A percentile compares a stretch with the other conserved stretches of the same genome.
Evolutionary conservation across 1,139 yeast genomes (phyloP).

Genomic region (Pichia sp.): DNA sequence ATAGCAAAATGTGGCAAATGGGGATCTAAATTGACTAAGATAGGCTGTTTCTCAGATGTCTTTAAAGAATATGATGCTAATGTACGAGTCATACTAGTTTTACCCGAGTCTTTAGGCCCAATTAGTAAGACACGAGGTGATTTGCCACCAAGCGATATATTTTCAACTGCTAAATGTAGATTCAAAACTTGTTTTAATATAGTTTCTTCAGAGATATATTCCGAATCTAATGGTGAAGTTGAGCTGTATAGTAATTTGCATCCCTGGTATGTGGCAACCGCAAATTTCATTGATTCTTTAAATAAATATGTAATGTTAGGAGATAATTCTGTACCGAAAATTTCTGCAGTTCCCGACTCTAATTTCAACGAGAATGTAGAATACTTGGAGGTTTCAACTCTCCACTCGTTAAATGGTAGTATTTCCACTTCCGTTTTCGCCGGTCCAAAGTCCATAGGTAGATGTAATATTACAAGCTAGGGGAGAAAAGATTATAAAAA

Average conservation of each 20-base stretch:
- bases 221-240: constrained; percentile 32
- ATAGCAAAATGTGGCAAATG: constrained; percentile 68
- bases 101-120: constrained; percentile 73
- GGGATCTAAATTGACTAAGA: constrained; percentile 81
- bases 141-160: constrained; percentile 24
- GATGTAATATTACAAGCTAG: neutral
- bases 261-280: constrained; percentile 57
- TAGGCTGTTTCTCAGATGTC: constrained; percentile 55
- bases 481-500: neutral
- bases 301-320: constrained; percentile 57
- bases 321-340: constrained; percentile 90
- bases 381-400: constrained; percentile 66
- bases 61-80: constrained; percentile 64
- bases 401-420: constrained; percentile 66
- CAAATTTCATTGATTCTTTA: constrained; percentile 51
- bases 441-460: constrained; percentile 15
- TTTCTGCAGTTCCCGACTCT: constrained; percentile 70
- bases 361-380: constrained; percentile 53
- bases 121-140: constrained; percentile 47
- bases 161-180: constrained; percentile 72
- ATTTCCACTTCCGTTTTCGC: constrained; percentile 26
- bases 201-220: constrained; percentile 67
- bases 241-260: constrained; percentile 43
- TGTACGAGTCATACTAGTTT: constrained; percentile 66
- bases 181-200: constrained; percentile 38